Conservation (phyloP, 495 filamentous ascomycete genomes). For the Letharia lupina region DNA sequence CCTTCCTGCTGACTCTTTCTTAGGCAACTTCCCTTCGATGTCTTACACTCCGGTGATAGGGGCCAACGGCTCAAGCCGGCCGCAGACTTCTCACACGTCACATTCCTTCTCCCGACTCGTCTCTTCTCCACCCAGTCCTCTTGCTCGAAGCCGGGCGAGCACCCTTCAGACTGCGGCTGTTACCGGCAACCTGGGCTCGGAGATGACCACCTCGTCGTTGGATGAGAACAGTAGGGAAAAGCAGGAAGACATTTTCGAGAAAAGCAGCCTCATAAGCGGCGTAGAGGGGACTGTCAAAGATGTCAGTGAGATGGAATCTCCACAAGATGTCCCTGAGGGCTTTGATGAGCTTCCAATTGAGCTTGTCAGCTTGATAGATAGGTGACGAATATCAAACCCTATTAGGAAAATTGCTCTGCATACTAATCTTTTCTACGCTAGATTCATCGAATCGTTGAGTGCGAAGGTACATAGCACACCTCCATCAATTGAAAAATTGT, state of each 20-base stretch:
- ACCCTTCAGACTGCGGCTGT: conserved; percentile 50
- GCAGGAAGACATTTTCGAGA: conserved; percentile 34
- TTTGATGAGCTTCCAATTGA: conserved; percentile 84
- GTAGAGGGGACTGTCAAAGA: conserved; percentile 13
- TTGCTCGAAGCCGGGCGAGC: conserved; percentile 48
- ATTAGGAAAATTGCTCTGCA: not conserved
- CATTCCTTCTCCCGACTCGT: conserved; percentile 34
- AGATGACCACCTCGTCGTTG: conserved; percentile 20
- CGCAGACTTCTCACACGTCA: conserved; percentile 16
- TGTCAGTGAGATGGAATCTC: conserved; percentile 26
- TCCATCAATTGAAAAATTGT: conserved; percentile 73
- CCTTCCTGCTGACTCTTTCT: not conserved
- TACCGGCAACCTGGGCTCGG: conserved; percentile 35
- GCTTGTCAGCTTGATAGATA: conserved; percentile 78
- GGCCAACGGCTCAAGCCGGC: not conserved
- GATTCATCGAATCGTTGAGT: conserved; percentile 84
- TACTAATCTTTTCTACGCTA: conserved; percentile 31
- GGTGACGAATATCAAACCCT: conserved; percentile 42
- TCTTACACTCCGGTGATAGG: not conserved
- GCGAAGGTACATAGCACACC: conserved; percentile 82
- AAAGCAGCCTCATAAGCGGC: conserved; percentile 20
- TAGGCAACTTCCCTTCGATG: not conserved
- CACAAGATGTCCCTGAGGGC: conserved; percentile 35
- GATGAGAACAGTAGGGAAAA: conserved; percentile 14
- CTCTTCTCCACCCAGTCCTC: conserved; percentile 41